Conservation (phyloP, 2,329 filamentous ascomycete species). For the Penicillium sp. region DNA sequence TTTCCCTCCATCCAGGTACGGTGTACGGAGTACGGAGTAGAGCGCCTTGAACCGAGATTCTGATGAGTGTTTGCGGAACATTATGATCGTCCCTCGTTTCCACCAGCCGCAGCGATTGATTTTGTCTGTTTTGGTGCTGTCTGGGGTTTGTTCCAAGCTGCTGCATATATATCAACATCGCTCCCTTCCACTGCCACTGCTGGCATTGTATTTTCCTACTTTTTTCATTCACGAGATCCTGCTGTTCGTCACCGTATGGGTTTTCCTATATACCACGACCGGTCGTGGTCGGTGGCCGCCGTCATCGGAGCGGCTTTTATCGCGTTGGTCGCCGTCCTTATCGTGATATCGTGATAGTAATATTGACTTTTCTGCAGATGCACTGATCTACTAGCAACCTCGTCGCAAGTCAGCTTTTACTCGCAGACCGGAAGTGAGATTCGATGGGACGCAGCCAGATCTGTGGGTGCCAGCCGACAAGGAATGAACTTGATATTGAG, state of each 20-base stretch:
- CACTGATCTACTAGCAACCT: slow-evolving; percentile 23
- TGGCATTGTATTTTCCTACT: slow-evolving; percentile 32
- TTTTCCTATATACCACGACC: slow-evolving; percentile 24
- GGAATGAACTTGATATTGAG: slow-evolving; percentile 33
- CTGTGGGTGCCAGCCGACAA: slow-evolving; percentile 28
- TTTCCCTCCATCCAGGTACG: not conserved
- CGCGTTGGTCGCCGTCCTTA: slow-evolving; percentile 19
- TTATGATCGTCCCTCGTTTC: slow-evolving; percentile 26
- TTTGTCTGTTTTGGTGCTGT: slow-evolving; percentile 29
- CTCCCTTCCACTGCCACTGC: slow-evolving; percentile 20
- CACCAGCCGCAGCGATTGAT: slow-evolving; percentile 28
- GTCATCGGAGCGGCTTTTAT: slow-evolving; percentile 21
- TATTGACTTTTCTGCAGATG: slow-evolving; percentile 13
- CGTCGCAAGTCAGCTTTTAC: slow-evolving; percentile 34
- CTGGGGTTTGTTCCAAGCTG: slow-evolving; percentile 29
- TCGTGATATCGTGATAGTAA: not conserved
- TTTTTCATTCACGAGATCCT: slow-evolving; percentile 32
- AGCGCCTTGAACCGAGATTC: slow-evolving; percentile 1
- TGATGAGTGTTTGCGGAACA: slow-evolving; percentile 6
- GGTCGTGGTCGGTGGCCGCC: slow-evolving; percentile 20
- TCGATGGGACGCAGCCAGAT: slow-evolving; percentile 33
- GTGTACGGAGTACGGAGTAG: not conserved
- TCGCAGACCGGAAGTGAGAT: slow-evolving; percentile 34
- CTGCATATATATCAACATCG: slow-evolving; percentile 31
- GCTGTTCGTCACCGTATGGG: slow-evolving; percentile 23